Conservation (phyloP, 2,329 filamentous ascomycete species). For the Lasiodiplodia hormozganensis region DNA sequence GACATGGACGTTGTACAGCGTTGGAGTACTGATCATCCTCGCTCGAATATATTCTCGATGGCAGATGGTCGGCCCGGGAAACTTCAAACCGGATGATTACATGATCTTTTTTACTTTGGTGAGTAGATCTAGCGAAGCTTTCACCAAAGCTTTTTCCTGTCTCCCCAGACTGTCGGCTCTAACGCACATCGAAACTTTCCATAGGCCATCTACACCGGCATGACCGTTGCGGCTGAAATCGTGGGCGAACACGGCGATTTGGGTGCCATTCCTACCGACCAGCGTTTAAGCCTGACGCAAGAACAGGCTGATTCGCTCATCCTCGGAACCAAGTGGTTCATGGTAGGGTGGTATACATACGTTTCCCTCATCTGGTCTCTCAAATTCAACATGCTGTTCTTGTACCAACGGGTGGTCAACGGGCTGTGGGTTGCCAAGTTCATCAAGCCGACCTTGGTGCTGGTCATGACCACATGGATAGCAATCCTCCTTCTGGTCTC, state of each 20-base stretch:
- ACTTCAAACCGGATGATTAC: constrained; percentile 46
- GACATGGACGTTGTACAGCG: constrained; percentile 47
- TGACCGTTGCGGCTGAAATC: constrained; percentile 36
- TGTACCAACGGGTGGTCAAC: constrained; percentile 48
- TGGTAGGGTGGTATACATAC: constrained; percentile 45
- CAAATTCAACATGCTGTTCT: constrained; percentile 53
- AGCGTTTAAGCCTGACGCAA: constrained; percentile 41
- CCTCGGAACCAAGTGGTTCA: constrained; percentile 46
- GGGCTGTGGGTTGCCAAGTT: constrained; percentile 47
- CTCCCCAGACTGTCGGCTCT: too few species aligned
- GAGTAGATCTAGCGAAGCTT: constrained; percentile 17
- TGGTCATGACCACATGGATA: constrained; percentile 39
- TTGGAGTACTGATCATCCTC: constrained; percentile 43
- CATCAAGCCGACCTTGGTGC: constrained; percentile 44
- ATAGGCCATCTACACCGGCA: constrained; percentile 32
- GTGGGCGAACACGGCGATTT: constrained; percentile 41
- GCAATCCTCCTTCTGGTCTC: constrained; percentile 46
- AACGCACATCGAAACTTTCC: too few species aligned
- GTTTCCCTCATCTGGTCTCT: constrained; percentile 49
- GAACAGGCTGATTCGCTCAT: constrained; percentile 40
- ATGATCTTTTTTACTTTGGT: constrained; percentile 42
- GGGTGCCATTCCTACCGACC: constrained; percentile 41
- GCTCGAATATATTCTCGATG: constrained; percentile 43
- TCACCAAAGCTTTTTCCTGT: too few species aligned
- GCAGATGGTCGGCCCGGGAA: constrained; percentile 42